These are phyloP conservation scores for Leccinum fuscescens DNA, from an alignment of 1,284 basidiomycete species.

Conservation along the genomic window DNA sequence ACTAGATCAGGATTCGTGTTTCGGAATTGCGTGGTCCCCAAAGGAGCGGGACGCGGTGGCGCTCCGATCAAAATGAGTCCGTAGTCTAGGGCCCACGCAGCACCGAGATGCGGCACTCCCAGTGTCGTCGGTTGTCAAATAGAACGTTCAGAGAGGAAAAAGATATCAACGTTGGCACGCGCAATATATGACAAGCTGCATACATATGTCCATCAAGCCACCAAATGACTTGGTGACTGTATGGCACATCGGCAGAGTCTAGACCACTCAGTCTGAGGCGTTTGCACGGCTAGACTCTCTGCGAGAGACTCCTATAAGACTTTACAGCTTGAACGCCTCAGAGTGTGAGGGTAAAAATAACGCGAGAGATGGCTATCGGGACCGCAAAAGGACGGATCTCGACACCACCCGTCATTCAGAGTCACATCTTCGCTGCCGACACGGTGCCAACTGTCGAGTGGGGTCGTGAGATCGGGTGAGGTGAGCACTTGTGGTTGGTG, in stretches of 20 bases:
- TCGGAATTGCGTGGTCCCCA: constrained; percentile 5
- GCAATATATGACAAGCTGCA: not conserved
- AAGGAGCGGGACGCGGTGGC: constrained; percentile 25
- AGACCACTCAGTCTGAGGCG: constrained; percentile 3
- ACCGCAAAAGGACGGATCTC: constrained; percentile 15
- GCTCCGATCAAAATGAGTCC: constrained; percentile 17
- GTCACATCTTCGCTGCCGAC: constrained; percentile 13
- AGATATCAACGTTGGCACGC: not conserved
- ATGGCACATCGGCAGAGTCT: constrained; percentile 8
- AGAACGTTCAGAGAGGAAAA: constrained; percentile 2
- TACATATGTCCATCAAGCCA: constrained; percentile 27
- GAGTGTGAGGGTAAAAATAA: not conserved
- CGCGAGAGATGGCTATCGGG: constrained; percentile 14
- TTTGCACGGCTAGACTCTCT: not conserved
- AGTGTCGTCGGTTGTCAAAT: not conserved
- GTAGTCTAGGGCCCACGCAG: constrained; percentile 7
- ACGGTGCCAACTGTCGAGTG: not conserved
- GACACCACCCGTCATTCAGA: constrained; percentile 1
- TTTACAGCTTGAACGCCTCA: not conserved
- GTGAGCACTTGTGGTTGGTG: constrained; percentile 4
- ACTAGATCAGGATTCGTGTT: not conserved
- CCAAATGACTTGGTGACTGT: constrained; percentile 23
- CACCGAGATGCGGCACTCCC: constrained; percentile 9
- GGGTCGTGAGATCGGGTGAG: constrained; percentile 5
- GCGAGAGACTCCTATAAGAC: not conserved